phyloP scores from a whole-genome alignment of 2,329 filamentous ascomycete species.

The Xylaria sp. region DNA sequence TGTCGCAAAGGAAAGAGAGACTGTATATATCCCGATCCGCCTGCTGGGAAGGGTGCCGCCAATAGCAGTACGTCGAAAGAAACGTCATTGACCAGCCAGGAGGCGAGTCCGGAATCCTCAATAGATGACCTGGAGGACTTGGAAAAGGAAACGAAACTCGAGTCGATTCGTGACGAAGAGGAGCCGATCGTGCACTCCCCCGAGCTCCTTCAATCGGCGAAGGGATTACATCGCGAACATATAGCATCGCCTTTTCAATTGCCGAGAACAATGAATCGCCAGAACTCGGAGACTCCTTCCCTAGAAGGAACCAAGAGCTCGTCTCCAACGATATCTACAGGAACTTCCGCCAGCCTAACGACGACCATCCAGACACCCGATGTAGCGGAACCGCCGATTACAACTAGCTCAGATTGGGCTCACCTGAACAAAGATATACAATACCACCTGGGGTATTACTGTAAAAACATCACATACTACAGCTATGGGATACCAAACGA shows the following conservation, averaged over 20 bases:
- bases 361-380: slow-evolving; percentile 42
- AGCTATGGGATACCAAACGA: slow-evolving; percentile 83
- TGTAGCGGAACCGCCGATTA: slow-evolving; percentile 34
- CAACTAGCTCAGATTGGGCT: slow-evolving; percentile 54
- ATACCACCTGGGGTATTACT: slow-evolving; percentile 79
- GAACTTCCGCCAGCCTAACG: slow-evolving; percentile 46
- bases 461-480: slow-evolving; percentile 76
- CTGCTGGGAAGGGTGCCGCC: slow-evolving; percentile 50
- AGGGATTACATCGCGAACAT: slow-evolving; percentile 44
- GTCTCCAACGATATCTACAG: slow-evolving; percentile 59
- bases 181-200: slow-evolving; percentile 48
- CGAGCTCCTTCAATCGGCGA: slow-evolving; percentile 29
- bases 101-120: slow-evolving; percentile 59
- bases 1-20: slow-evolving; percentile 92
- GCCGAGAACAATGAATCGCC: slow-evolving; percentile 47
- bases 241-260: slow-evolving; percentile 47
- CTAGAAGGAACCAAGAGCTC: slow-evolving; percentile 56
- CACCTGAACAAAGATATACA: slow-evolving; percentile 72
- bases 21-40: slow-evolving; percentile 83
- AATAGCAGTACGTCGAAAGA: slow-evolving; percentile 48
- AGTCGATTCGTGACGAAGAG: slow-evolving; percentile 62
- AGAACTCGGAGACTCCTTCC: slow-evolving; percentile 60
- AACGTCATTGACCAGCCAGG: slow-evolving; percentile 43
- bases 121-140: slow-evolving; percentile 57
- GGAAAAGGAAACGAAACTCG: slow-evolving; percentile 53